Percentiles rank a stretch among this genome's conserved stretches.
Conservation (phyloP, 129 eudicot species). For the Solidago caesia region DNA sequence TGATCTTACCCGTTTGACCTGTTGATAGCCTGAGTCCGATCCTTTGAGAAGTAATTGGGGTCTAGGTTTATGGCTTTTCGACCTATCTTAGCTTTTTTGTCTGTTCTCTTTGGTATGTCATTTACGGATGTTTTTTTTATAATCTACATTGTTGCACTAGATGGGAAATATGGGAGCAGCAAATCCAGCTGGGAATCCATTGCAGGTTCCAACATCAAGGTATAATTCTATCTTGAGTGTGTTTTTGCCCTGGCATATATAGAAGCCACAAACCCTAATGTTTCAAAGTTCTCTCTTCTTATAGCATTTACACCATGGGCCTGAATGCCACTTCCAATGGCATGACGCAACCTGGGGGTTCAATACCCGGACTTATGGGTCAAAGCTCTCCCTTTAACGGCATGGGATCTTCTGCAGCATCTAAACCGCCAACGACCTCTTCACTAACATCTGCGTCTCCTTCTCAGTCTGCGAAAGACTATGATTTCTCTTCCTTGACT, state of each 20-base stretch:
- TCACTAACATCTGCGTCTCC: slow-evolving; percentile 51
- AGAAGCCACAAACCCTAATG: neutral
- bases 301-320: slow-evolving; percentile 58
- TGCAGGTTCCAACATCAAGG: slow-evolving; percentile 67
- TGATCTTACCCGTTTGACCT: neutral
- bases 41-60: neutral
- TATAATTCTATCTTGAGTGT: slow-evolving; percentile 23
- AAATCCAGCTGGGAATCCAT: slow-evolving; percentile 53
- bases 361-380: slow-evolving; percentile 25
- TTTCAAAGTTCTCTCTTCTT: slow-evolving; percentile 1
- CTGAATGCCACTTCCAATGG: slow-evolving; percentile 57
- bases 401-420: slow-evolving; percentile 39
- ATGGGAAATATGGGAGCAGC: slow-evolving; percentile 62
- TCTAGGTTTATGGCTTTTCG: neutral
- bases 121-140: neutral
- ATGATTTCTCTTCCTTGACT: slow-evolving; percentile 92
- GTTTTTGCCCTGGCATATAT: neutral
- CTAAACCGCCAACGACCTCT: slow-evolving; percentile 46
- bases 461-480: slow-evolving; percentile 67
- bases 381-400: slow-evolving; percentile 51
- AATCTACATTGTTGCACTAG: slow-evolving; percentile 34
- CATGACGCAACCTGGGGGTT: slow-evolving; percentile 32
- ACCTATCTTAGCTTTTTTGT: neutral
- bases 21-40: neutral
- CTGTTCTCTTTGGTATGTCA: slow-evolving; percentile 5